These are phyloP conservation scores for Neurospora sp. DNA, from an alignment of 495 filamentous ascomycete species.

Conservation along the genomic window DNA sequence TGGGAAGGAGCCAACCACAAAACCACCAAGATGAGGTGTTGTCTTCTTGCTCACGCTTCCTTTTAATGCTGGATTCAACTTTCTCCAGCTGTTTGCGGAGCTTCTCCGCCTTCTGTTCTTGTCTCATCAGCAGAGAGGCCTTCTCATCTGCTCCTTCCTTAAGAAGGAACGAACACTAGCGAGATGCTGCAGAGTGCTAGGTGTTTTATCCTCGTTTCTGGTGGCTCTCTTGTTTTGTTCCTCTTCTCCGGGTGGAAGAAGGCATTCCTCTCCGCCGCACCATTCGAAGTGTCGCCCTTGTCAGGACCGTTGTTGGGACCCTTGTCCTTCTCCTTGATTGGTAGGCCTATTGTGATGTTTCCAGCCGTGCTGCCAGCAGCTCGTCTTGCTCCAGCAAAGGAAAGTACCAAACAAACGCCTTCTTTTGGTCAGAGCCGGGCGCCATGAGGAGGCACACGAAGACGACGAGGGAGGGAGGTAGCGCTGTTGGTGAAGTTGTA, in stretches of 20 bases:
- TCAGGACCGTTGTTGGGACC: slow-evolving; percentile 55
- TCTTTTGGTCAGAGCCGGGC: neutral
- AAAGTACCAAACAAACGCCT: neutral
- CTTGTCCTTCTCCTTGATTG: slow-evolving; percentile 94
- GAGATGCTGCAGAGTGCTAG: too few relatives aligned
- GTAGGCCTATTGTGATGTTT: slow-evolving; percentile 81
- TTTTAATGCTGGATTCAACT: slow-evolving; percentile 44
- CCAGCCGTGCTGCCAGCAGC: slow-evolving; percentile 56
- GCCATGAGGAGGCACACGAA: neutral
- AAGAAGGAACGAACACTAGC: too few relatives aligned
- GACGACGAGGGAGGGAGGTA: neutral
- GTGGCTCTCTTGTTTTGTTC: too few relatives aligned
- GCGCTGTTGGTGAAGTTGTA: neutral
- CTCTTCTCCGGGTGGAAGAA: slow-evolving; percentile 7
- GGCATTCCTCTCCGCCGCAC: slow-evolving; percentile 41
- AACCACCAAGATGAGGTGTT: too few relatives aligned
- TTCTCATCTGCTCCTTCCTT: neutral
- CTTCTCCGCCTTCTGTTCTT: slow-evolving; percentile 38
- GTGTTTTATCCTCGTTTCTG: too few relatives aligned
- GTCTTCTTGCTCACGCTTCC: slow-evolving; percentile 46
- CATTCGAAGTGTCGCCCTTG: slow-evolving; percentile 96
- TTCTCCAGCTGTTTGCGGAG: slow-evolving; percentile 41
- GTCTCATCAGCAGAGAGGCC: slow-evolving; percentile 25
- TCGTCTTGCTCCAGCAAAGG: slow-evolving; percentile 55
- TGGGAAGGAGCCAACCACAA: too few relatives aligned